Base-by-base conservation (phyloP, 805 yeast genomes). In the Cyberlindnera americana region DNA sequence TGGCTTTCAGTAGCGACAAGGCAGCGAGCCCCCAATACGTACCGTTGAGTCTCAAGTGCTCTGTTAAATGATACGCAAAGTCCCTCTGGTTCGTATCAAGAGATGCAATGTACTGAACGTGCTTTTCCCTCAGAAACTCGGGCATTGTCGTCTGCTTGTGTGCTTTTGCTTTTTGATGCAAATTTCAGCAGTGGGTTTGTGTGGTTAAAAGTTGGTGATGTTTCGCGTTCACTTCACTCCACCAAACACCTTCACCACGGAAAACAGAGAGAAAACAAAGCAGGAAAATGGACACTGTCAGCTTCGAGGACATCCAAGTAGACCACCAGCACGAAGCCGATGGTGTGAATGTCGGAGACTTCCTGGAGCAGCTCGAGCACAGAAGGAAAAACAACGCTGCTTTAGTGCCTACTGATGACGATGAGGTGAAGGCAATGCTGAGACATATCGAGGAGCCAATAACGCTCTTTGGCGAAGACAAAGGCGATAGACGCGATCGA, bases 21-120 rank as follows among this genome's bases (percentile, higher is more conserved):
- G 96, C 88, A 14, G 84, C 82, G 3, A 87, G 66, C 0, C 97
- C 98, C 99, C 99, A 93, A 59, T 93, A 93, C 0, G 93, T 71
- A 2, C 98, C 99, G 53, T 86, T 88, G 70, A 93, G 62, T 23
- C 97, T 72, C 35, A 93, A 67, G 59, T 93, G 98, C 54, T 93
- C 98, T 10, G 87, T 77, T 37, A 90, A 62, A 93, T 95, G 88
- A 62, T 88, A 90, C 52, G 83, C 89, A 21, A 79, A 66, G 56
- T 82, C 73, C 57, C 78, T 72, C 39, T 73, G 67, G 46, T 72
- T 67, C 34, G 70, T 62, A 49, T 81, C 81, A 30, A 83, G 61
- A 2, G 75, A 61, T 40, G 69, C 64, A 23, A 83, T 70, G 57
- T 79, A 83, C 16, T 61, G 56, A 16, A 81, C 67, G 55, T 83